phyloP scores from a whole-genome alignment of 768 basidiomycete genomes.

The Neoboletus subvelutipes region DNA sequence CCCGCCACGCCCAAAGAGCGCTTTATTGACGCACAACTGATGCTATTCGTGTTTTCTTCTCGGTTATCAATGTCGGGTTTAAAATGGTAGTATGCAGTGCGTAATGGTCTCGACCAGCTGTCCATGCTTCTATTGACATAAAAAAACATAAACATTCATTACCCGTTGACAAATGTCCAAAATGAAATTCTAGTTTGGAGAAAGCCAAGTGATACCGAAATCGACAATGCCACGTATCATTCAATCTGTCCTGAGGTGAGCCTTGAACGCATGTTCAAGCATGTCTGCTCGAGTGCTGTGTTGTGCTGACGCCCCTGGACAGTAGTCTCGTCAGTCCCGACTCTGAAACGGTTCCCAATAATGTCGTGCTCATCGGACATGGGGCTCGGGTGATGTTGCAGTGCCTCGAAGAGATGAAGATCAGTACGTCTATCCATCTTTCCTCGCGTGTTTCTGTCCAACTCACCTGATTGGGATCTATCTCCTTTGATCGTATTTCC shows the following conservation, averaged over 20 bases:
- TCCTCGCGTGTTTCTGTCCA: background rate
- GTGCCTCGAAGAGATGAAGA: slow-evolving; percentile 74
- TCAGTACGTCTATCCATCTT: slow-evolving; percentile 50
- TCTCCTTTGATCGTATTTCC: background rate
- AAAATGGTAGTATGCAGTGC: slow-evolving; percentile 59
- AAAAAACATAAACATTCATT: slow-evolving; percentile 1
- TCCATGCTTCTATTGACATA: slow-evolving; percentile 4
- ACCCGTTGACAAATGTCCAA: background rate
- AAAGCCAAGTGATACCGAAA: slow-evolving; percentile 68
- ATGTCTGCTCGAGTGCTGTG: background rate
- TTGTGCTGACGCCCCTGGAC: slow-evolving; percentile 11
- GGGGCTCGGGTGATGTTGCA: slow-evolving; percentile 53
- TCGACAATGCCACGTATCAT: slow-evolving; percentile 69
- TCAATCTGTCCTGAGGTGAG: slow-evolving; percentile 69
- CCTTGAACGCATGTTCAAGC: background rate
- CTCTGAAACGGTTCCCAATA: slow-evolving; percentile 67
- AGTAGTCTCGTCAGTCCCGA: slow-evolving; percentile 77
- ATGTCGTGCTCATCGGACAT: slow-evolving; percentile 71
- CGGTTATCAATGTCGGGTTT: background rate
- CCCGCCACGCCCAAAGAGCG: slow-evolving; percentile 14
- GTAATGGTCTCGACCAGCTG: slow-evolving; percentile 22
- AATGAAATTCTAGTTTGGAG: slow-evolving; percentile 59
- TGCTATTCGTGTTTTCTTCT: background rate
- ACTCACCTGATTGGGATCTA: background rate
- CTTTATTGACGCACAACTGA: slow-evolving; percentile 13